A percentile compares a stretch with the other conserved stretches of the same genome.
Evolutionary conservation across 2,329 filamentous ascomycete species (phyloP).

Genomic region (Colletotrichum somersetense): DNA sequence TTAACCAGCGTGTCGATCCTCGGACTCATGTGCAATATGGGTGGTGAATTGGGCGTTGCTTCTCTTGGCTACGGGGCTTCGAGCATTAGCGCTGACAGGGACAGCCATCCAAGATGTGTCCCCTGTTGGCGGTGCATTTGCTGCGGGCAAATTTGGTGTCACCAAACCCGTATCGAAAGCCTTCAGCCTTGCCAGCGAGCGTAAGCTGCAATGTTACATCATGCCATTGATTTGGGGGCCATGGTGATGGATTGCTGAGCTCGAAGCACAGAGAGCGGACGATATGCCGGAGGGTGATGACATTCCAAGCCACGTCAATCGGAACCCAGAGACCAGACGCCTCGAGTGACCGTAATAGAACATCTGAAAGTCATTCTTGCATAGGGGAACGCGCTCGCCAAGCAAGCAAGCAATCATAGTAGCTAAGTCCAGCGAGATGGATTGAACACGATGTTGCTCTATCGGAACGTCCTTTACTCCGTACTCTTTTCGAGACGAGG

Average conservation of each 20-base stretch:
- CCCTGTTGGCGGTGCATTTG: constrained; percentile 21
- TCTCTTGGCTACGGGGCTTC: constrained; percentile 27
- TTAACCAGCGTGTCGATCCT: constrained; percentile 24
- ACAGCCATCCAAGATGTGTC: background rate
- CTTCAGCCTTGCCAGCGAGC: constrained; percentile 27
- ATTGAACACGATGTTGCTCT: background rate
- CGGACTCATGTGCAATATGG: background rate
- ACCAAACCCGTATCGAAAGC: constrained; percentile 2
- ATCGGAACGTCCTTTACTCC: background rate
- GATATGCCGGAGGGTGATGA: background rate
- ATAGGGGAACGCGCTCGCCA: too few relatives aligned
- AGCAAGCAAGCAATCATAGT: background rate
- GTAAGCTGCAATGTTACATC: background rate
- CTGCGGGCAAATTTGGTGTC: constrained; percentile 18
- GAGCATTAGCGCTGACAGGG: constrained; percentile 33
- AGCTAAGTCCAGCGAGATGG: background rate
- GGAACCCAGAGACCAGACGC: background rate
- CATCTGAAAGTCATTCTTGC: background rate
- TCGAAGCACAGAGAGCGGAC: background rate
- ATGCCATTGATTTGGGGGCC: background rate
- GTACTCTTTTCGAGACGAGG: background rate
- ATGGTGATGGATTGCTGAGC: background rate
- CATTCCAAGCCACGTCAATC: too few relatives aligned
- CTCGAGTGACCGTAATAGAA: background rate
- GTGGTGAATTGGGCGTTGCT: constrained; percentile 1